Evolutionary conservation across 805 yeast genomes (phyloP), one percentile per base, ranked within the genome.

Genomic region (Grigorovia humatica): DNA sequence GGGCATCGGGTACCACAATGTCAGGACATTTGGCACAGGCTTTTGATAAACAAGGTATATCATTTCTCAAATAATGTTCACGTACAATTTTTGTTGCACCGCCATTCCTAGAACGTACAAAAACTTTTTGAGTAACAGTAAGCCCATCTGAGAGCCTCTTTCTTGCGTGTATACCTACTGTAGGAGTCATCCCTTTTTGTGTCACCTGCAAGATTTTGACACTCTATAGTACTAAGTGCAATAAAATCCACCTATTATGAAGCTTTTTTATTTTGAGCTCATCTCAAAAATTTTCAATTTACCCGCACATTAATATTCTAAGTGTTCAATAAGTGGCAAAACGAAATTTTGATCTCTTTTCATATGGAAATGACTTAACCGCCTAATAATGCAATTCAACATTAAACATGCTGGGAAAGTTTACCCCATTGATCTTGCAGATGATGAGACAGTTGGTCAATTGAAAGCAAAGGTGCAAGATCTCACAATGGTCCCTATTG

Each of bases 1-100:
- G 73, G 15, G 91, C 82, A 64, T 83, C 82, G 8, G 85, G 76
- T 29, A 64, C 69, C 13, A 79, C 70, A 32, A 75, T 71, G 27
- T 70, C 69, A 12, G 72, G 69, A 67, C 99, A 93, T 40, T 61
- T 64, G 9, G 69, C 61, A 68, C 99, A 93, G 1, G 78, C 71
- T 56, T 71, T 74, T 2, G 96, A 87, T 50, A 83, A 81, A 68
- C 99, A 93, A 18, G 97, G 96, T 48, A 93, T 88, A 68, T 93
- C 99, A 50, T 79, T 80, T 67, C 99, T 78, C 52, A 93, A 72
- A 64, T 93, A 93, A 68, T 91, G 99, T 65, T 93, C 99, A 57
- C 97, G 77, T 9, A 91, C 96, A 29, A 93, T 78, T 66, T 93
- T 59, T 40, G 89, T 77, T 5, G 97, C 96, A 46, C 83, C 83